phyloP scores from a whole-genome alignment of 805 yeast species.

The Tetrapisispora iriomotensis region DNA sequence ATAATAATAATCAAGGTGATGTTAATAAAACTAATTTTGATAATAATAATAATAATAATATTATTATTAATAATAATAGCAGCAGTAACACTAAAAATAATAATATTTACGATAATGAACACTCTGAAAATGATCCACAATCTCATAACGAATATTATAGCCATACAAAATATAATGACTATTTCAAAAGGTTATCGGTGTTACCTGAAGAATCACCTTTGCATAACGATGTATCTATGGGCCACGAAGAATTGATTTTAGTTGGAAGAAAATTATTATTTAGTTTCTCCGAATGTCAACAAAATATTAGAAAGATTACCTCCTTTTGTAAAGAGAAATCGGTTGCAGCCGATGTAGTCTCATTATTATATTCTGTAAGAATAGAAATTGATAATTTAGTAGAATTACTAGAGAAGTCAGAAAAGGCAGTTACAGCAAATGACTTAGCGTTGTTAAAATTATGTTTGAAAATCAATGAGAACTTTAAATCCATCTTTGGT shows the following conservation, averaged over 20 bases:
- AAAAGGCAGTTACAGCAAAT: slow-evolving; percentile 31
- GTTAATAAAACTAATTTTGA: too few relatives aligned
- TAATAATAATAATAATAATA: too few relatives aligned
- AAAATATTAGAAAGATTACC: slow-evolving; percentile 45
- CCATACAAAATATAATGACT: slow-evolving; percentile 44
- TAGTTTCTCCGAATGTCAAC: slow-evolving; percentile 55
- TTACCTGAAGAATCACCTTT: slow-evolving; percentile 39
- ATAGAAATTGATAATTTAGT: slow-evolving; percentile 48
- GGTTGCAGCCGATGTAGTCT: slow-evolving; percentile 43
- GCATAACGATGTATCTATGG: slow-evolving; percentile 18
- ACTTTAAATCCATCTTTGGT: slow-evolving; percentile 39
- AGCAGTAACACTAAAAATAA: too few relatives aligned
- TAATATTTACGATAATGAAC: not conserved
- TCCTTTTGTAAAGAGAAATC: slow-evolving; percentile 50
- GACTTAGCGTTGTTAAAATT: slow-evolving; percentile 32
- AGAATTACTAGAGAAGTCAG: slow-evolving; percentile 44
- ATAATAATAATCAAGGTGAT: too few relatives aligned
- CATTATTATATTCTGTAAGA: slow-evolving; percentile 42
- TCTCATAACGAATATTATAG: slow-evolving; percentile 19
- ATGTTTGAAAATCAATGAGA: slow-evolving; percentile 31
- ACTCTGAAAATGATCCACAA: not conserved
- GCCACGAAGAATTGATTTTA: slow-evolving; percentile 26
- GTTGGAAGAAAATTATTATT: slow-evolving; percentile 51
- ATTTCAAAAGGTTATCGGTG: slow-evolving; percentile 55
- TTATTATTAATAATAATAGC: too few relatives aligned